Evolutionary conservation across 2,329 filamentous ascomycete genomes (phyloP).

Genomic region (Pestalotiopsis sp.): DNA sequence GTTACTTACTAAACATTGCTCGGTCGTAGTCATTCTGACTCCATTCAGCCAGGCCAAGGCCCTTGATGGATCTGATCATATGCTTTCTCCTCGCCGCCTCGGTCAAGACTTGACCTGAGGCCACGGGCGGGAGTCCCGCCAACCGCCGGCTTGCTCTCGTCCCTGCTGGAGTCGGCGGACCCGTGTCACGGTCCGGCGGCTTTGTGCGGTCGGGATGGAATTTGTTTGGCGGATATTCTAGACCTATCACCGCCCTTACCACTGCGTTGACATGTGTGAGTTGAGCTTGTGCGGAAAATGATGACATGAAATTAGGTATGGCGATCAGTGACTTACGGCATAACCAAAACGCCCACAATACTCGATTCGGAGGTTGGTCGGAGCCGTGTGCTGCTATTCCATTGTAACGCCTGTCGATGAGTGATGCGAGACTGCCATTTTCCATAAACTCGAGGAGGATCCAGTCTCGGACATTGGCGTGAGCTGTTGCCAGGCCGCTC

Average conservation of each 20-base stretch:
- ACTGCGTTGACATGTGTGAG: neutral
- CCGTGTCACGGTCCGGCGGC: neutral
- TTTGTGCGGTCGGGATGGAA: neutral
- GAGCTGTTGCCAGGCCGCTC: too few relatives aligned
- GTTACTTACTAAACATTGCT: neutral
- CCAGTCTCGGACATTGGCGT: too few relatives aligned
- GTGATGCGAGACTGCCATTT: neutral
- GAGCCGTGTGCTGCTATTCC: neutral
- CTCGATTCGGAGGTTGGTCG: neutral
- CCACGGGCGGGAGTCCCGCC: neutral
- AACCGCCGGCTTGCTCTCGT: neutral
- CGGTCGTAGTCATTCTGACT: neutral
- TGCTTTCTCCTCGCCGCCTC: neutral
- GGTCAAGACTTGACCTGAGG: neutral
- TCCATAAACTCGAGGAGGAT: neutral
- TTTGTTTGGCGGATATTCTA: neutral
- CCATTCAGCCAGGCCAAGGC: neutral
- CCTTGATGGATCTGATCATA: neutral
- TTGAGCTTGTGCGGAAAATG: neutral
- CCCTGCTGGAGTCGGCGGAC: neutral
- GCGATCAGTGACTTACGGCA: neutral
- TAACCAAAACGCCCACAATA: slow-evolving; percentile 1
- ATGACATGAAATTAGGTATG: neutral
- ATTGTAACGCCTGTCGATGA: neutral
- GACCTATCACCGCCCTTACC: neutral